Base-by-base conservation (phyloP, 345 rosid genomes). In the Gynandropsis gynandra region DNA sequence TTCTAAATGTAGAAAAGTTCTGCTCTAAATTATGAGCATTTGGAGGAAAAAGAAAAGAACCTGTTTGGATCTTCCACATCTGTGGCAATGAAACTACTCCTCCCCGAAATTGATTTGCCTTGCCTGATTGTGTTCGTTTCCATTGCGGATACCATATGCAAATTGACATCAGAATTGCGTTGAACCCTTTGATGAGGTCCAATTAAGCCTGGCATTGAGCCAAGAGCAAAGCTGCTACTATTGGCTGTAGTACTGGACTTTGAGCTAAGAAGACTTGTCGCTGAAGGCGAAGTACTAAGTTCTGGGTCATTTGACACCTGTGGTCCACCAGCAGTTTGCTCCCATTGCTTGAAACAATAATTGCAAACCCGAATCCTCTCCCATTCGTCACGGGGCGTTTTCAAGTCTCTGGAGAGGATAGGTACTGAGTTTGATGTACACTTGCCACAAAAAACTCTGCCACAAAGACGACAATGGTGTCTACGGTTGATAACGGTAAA, bases 391-490 rank as follows among this genome's bases (percentile, higher is more conserved):
- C 41, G 59, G 0, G 76, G 59, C 64, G 53, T 57, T 51, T 57
- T 66, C 56, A 73, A 65, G 55, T 87, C 80, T 27, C 53, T 35
- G 35, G 78, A 50, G 27, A 74, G 58, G 39, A 64, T 76, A 45
- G 87, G 95, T 64, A 92, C 50, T 1, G 95, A 82, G 50, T 87
- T 87, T 4, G 73, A 55, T 3, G 98, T 87, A 76, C 98, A 92
- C 74, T 73, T 89, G 40, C 86, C 86, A 50, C 98, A 92, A 77
- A 92, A 92, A 65, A 92, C 70, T 55, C 93, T 76, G 33, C 98
- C 98, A 59, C 98, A 92, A 29, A 66, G 80, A 56, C 95, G 81
- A 55, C 98, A 92, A 59, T 92, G 98, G 65, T 92, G 98, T 62
- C 77, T 78, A 38, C 97, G 87, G 44, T 74, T 85, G 19, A 85